Evolutionary conservation across 176 grass and related monocot genomes (phyloP).

Genomic region (Rhynchospora breviuscula): DNA sequence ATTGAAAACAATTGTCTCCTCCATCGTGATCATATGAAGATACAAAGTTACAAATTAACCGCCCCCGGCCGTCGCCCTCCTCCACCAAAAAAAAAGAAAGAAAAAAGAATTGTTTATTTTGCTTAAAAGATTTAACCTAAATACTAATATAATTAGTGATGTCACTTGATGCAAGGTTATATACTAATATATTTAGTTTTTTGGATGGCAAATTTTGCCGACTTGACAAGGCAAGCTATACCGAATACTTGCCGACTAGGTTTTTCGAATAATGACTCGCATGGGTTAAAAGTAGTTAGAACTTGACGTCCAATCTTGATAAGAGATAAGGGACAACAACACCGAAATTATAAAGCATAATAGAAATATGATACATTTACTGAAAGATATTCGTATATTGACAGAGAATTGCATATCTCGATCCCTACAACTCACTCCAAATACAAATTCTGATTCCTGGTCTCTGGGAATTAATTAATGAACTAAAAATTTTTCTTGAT

Average conservation of each 20-base stretch:
- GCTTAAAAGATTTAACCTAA: neutral
- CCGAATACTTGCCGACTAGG: constrained; percentile 7
- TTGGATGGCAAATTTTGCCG: neutral
- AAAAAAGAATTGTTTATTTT: too few relatives aligned
- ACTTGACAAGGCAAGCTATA: constrained; percentile 7
- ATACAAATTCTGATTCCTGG: too few relatives aligned
- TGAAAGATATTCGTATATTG: neutral
- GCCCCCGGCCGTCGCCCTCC: too few relatives aligned
- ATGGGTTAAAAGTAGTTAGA: neutral
- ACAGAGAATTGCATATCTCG: neutral
- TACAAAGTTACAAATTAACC: too few relatives aligned
- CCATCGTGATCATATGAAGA: too few relatives aligned
- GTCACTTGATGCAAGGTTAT: neutral
- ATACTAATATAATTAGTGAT: neutral
- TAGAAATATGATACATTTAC: neutral
- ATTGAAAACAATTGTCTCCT: neutral
- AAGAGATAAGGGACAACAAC: neutral
- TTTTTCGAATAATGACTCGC: neutral
- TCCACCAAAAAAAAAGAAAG: too few relatives aligned
- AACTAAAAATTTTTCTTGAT: too few relatives aligned
- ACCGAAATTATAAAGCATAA: neutral
- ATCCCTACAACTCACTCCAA: neutral
- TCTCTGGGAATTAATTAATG: too few relatives aligned
- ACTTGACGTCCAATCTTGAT: constrained; percentile 14
- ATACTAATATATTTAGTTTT: neutral